Base-by-base conservation (phyloP, 306 rosid genomes). In the Prunus padus region DNA sequence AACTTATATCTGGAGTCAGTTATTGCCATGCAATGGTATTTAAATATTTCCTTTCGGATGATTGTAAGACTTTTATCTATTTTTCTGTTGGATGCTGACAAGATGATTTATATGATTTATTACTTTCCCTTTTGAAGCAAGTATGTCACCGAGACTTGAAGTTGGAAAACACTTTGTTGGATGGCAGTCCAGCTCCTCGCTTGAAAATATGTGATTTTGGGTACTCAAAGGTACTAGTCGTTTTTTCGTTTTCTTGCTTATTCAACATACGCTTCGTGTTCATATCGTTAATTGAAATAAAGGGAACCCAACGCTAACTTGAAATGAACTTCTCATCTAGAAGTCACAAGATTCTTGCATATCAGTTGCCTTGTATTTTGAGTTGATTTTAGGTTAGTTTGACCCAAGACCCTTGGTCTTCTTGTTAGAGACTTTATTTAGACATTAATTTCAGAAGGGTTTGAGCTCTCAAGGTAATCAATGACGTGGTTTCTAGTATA, bases 171-270 rank as follows among this genome's bases (percentile, higher is more conserved):
- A 91, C 97, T 56, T 87, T 93, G 86, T 81, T 93, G 82, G 98
- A 93, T 88, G 98, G 98, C 76, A 87, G 90, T 52, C 86, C 89
- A 16, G 97, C 96, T 30, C 91, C 90, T 74, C 90, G 90, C 49
- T 80, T 94, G 85, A 94, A 94, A 81, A 94, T 94, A 81, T 94
- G 98, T 74, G 98, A 94, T 84, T 94, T 94, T 85, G 98, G 98
- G 31, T 92, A 94, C 80, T 92, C 98, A 65, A 94, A 94, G 93
- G 97, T 90, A 86, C 57, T 54, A 16, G 22, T 67, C 20, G 40
- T 81, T 47, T 4, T 71, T 54, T 16, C 1, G 66, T 65, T 69
- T 51, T 69, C 55, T 30, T 30, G 69, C 73, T 44, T 63, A 22
- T 65, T 40, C 76, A 31, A 75, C 64, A 11, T 37, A 46, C 63